Evolutionary conservation across 73 alveolate genomes (phyloP).

Genomic region (Tetrahymena thermophila): DNA sequence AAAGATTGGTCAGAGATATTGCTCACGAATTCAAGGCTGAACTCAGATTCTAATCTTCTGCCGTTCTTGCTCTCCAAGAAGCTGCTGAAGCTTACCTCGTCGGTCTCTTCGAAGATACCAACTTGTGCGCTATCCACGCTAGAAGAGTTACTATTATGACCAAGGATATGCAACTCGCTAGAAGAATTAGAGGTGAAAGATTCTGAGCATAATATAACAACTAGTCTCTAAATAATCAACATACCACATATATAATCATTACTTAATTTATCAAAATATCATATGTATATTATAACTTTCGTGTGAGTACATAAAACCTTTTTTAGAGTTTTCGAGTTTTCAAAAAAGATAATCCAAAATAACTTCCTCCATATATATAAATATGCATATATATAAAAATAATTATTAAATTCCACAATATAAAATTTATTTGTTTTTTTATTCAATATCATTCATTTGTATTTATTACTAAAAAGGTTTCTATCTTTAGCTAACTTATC

Average conservation of each 20-base stretch:
- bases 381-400: background rate
- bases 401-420: background rate
- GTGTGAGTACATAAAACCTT: background rate
- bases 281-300: background rate
- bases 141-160: conserved; percentile 92
- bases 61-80: conserved; percentile 90
- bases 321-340: background rate
- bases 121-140: conserved; percentile 89
- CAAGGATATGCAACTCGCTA: conserved; percentile 85
- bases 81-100: conserved; percentile 89
- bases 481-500: too few relatives aligned
- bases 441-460: too few relatives aligned
- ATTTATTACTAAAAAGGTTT: too few relatives aligned
- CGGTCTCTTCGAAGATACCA: conserved; percentile 89
- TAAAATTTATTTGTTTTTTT: too few relatives aligned
- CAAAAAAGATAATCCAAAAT: background rate
- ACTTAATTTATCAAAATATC: background rate
- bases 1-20: conserved; percentile 90
- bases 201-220: conserved; percentile 32
- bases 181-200: conserved; percentile 92
- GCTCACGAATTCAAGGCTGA: conserved; percentile 81
- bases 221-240: background rate
- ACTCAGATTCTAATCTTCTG: conserved; percentile 83
- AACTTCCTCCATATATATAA: background rate
- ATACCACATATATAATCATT: background rate